phyloP scores from a whole-genome alignment of 305 asterid genomes.

The Rubia tinctorum region DNA sequence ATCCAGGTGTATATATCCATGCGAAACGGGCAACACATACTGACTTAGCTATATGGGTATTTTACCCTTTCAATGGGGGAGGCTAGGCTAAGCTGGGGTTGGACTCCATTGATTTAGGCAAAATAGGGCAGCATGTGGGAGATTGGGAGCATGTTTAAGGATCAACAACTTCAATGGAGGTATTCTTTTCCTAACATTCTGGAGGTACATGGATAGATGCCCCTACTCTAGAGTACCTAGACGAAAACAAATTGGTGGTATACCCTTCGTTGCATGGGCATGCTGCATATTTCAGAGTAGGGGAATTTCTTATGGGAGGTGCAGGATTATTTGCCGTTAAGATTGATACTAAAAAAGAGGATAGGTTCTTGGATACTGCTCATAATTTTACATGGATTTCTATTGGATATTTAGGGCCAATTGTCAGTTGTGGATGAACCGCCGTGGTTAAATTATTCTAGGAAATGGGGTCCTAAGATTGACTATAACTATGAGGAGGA shows the following conservation, averaged over 20 bases:
- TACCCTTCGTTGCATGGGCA: not conserved
- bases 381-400: constrained; percentile 40
- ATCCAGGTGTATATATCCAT: constrained; percentile 61
- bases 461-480: constrained; percentile 76
- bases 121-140: constrained; percentile 77
- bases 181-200: not conserved
- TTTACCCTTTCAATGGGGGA: constrained; percentile 79
- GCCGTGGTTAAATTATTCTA: constrained; percentile 61
- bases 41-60: constrained; percentile 71
- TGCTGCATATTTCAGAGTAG: not conserved
- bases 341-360: constrained; percentile 56
- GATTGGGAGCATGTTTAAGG: constrained; percentile 14
- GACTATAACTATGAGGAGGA: constrained; percentile 38
- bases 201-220: not conserved
- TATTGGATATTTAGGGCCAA: constrained; percentile 37
- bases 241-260: not conserved
- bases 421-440: constrained; percentile 52
- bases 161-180: not conserved
- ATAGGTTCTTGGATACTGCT: constrained; percentile 46
- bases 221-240: not conserved
- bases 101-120: constrained; percentile 44
- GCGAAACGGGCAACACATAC: constrained; percentile 62
- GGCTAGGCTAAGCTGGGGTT: constrained; percentile 49
- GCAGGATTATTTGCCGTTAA: constrained; percentile 42
- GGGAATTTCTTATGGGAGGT: not conserved